phyloP scores from a whole-genome alignment of 2,329 filamentous ascomycete genomes.

The Apiospora marii region DNA sequence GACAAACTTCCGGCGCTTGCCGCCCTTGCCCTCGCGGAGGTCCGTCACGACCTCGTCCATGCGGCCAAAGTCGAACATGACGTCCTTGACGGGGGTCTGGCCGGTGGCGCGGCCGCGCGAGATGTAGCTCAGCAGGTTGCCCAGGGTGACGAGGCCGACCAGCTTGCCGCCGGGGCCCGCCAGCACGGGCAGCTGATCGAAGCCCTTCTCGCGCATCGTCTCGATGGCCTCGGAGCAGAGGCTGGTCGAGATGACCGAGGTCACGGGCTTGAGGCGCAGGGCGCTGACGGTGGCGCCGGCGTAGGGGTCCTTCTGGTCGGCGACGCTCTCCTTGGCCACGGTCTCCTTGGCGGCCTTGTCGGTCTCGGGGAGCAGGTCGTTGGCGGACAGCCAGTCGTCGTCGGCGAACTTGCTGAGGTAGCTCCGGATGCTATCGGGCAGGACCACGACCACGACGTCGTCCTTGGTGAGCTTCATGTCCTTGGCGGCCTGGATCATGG shows the following conservation, averaged over 20 bases:
- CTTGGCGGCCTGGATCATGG: conserved; percentile 77
- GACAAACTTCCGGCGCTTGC: conserved; percentile 77
- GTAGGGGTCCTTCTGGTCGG: conserved; percentile 69
- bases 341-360: conserved; percentile 58
- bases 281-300: conserved; percentile 79
- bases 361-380: conserved; percentile 78
- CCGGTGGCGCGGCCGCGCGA: conserved; percentile 81
- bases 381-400: conserved; percentile 98
- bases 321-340: conserved; percentile 47
- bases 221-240: conserved; percentile 89
- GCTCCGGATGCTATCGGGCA: conserved; percentile 96
- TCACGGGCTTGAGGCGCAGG: conserved; percentile 91
- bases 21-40: conserved; percentile 59
- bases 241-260: conserved; percentile 76
- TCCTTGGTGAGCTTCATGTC: conserved; percentile 81
- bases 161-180: conserved; percentile 73
- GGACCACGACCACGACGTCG: conserved; percentile 87
- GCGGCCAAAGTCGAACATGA: conserved; percentile 96
- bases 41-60: conserved; percentile 93
- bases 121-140: conserved; percentile 92
- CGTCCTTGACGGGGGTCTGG: conserved; percentile 77
- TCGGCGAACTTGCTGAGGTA: conserved; percentile 99
- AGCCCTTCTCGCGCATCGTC: conserved; percentile 97
- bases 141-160: conserved; percentile 91
- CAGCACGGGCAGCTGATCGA: conserved; percentile 95